Base-by-base conservation (phyloP, 768 basidiomycete species). In the Pleurotus cornucopiae region DNA sequence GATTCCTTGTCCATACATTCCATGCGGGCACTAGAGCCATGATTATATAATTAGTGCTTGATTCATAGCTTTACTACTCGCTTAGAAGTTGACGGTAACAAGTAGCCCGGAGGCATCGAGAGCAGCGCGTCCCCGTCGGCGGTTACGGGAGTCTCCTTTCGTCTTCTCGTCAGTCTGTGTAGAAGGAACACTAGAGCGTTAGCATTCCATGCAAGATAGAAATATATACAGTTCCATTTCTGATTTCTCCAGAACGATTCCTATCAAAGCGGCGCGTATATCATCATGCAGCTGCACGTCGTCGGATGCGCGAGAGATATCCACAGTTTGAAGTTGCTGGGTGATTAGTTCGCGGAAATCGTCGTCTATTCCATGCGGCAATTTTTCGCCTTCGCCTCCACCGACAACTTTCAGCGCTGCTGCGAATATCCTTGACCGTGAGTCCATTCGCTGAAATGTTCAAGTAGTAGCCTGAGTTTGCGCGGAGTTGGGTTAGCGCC, bases 1-100 rank as follows among this genome's bases (percentile, higher is more conserved):
- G 66, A 64, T 53, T 76, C 72, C 4, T 53, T 39, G 26, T 67
- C 60, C 3, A 67, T 48, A 40, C 57, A 58, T 16, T 64, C 58
- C 16, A 66, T 62, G 13, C 67, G 61, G 37, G 58, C 53, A n/a
- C 71, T 73, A 13, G 1, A 21, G 40, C 12, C 12, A 13, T 1
- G 23, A 23, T 2, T 23, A 2, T 23, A 41, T 12, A 3, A 16
- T 41, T 4, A 41, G 40, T 41, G 7, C 16, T 3, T 41, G 7
- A 34, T 34, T 11, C 6, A 34, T 34, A 11, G 30, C 30, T 34
- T 34, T 34, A 6, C 11, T 34, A 21, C 48, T 11, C 23, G 25
- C 51, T 21, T n/a, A 12, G 51, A 40, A 41, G 51, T 14, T 18
- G 51, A 53, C 18, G 51, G 51, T 18, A 41, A n/a, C 51, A 20